Evolutionary conservation across 2,329 filamentous ascomycete genomes (phyloP), one percentile per base, ranked within the genome.

Genomic region (Phialophora macrospora): DNA sequence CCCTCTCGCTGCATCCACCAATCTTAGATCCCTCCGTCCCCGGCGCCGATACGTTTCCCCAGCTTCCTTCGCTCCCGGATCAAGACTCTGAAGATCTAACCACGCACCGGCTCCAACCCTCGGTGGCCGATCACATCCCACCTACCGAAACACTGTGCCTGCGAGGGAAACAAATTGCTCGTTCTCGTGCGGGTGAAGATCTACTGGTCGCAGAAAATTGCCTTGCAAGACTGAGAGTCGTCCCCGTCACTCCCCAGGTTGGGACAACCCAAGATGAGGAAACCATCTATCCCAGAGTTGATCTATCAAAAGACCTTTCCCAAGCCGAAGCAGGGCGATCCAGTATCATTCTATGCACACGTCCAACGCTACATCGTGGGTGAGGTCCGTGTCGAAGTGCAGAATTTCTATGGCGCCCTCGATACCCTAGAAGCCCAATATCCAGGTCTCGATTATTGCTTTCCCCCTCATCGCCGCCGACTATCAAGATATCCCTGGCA

Each of bases 341-440:
- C 87, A 1, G 78, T 81, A 11, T 84, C 82, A 59, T 88, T 88
- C 75, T 80, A 82, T 22, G 82, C 82, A 20, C 85, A 88, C 72
- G 82, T 89, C 67, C 83, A 83, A 67, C 83, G 85, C 56, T 84
- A 88, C 73, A 81, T 89, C 49, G 85, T 89, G 24, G 85, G 85
- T 41, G 87, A 89, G 79, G 86, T 89, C 60, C 85, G 87, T 66
- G 80, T 86, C 70, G 87, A 89, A 75, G 88, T 86, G 1, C 82
- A 83, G 62, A 84, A 81, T 58, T 89, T 88, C 78, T 89, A 88
- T 77, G 87, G 87, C 72, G 82, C 84, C 48, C 80, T 88, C 54
- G 86, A 88, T 78, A 86, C 83, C 72, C 81, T 88, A 67, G 87
- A 89, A 79, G 86, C 87, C 57, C 85, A 87, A 65, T 89, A 89